Evolutionary conservation across 2,329 filamentous ascomycete species (phyloP).

Genomic region (Colletotrichum sp.): DNA sequence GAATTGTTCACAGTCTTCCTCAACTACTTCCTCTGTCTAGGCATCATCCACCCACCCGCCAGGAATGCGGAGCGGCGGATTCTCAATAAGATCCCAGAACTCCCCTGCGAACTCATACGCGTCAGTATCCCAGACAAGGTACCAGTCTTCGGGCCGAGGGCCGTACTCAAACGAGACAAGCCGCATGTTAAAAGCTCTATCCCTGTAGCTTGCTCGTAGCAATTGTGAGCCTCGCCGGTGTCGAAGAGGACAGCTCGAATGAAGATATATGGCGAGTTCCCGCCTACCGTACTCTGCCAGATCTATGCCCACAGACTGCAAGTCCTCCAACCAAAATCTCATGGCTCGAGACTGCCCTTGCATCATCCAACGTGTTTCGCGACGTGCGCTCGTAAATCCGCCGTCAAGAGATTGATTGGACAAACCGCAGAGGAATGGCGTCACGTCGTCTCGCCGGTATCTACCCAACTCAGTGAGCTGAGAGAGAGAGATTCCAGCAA

Average conservation of each 20-base stretch:
- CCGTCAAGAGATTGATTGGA: neutral
- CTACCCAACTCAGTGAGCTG: neutral
- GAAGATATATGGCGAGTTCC: rapidly evolving
- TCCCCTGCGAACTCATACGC: neutral
- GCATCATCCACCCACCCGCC: neutral
- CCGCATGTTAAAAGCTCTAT: neutral
- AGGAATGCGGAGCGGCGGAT: neutral
- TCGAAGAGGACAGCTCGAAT: neutral
- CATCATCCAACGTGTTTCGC: neutral
- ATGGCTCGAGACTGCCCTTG: neutral
- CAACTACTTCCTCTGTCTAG: neutral
- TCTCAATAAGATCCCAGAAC: neutral
- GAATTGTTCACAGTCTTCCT: neutral
- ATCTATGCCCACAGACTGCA: neutral
- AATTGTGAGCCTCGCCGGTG: neutral
- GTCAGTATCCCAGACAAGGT: neutral
- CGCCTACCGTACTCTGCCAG: neutral
- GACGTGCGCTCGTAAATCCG: neutral
- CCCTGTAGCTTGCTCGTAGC: no score
- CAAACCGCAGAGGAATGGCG: neutral
- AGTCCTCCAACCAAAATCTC: neutral
- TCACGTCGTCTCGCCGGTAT: neutral
- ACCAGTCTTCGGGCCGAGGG: neutral
- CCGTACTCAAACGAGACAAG: neutral
- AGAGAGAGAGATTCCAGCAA: neutral